Evolutionary conservation across 106 monocot species (phyloP), one percentile per base, ranked within the genome.

Genomic region (Hemerocallis citrina): DNA sequence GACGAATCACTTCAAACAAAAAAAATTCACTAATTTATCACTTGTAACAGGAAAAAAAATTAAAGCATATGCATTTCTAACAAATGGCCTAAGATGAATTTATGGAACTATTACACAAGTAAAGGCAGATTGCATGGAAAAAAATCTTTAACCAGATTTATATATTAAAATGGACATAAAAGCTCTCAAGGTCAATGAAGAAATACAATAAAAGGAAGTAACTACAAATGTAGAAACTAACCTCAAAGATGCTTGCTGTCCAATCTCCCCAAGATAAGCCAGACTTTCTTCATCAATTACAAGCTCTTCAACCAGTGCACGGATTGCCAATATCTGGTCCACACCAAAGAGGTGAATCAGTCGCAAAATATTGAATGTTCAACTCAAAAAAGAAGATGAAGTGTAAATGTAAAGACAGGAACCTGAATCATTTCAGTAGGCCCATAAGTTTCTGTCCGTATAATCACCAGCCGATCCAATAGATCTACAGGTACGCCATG

Each of bases 231-330:
- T 34, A 50, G 22, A 41, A 45, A 41, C 33, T 36, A 4, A 89
- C 89, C 95, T 83, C 44, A 95, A 70, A 49, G 95, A 90, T 69
- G 89, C 78, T 39, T 72, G 83, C 21, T 95, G 89, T 12, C 95
- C 89, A 40, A 90, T 83, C 70, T 95, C 89, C 63, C 95, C 89
- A 16, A 95, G 81, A 73, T 76, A 95, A 27, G 89, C 89, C 19
- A 95, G 71, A 72, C 86, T 86, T 61, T 95, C 94, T 81, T 95
- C 94, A 80, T 89, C 89, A 62, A 95, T 86, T 25, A 51, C 63
- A 31, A 95, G 56, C 61, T 86, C 95, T 64, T 95, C 95, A 46
- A 95, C 86, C 35, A 90, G 95, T 34, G 95, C 89, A 30, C 95
- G 72, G 50, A 95, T 95, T 34, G 95, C 95, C 35, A 95, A 61